These are phyloP conservation scores for Beauveria varroae DNA, from an alignment of 2,329 filamentous ascomycete species.

Conservation along the genomic window DNA sequence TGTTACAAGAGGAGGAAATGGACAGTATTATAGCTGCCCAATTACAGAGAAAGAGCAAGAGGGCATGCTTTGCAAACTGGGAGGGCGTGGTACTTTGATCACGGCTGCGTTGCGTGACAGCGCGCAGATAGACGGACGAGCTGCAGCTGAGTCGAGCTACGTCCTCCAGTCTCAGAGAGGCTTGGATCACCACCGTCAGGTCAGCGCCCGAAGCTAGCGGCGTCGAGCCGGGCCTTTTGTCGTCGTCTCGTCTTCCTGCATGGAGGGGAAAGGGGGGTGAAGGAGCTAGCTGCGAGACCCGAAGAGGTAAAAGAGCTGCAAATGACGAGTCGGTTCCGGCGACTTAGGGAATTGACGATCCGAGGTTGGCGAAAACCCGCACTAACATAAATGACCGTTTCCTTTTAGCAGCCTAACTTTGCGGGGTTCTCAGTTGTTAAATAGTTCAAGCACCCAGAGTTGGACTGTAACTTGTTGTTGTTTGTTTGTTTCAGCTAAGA, in stretches of 20 bases:
- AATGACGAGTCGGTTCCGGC: background rate
- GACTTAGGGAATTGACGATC: background rate
- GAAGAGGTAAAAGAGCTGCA: background rate
- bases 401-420: too few species aligned
- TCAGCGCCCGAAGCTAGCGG: background rate
- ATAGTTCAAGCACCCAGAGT: too few species aligned
- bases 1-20: background rate
- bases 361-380: background rate
- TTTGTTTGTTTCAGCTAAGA: too few species aligned
- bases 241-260: background rate
- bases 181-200: background rate
- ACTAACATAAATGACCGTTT: background rate
- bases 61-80: background rate
- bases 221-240: background rate
- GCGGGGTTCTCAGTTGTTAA: too few species aligned
- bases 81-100: constrained; percentile 1
- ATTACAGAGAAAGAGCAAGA: background rate
- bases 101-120: background rate
- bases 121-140: background rate
- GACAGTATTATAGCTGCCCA: background rate
- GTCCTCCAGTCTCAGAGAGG: background rate
- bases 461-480: too few species aligned
- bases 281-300: background rate
- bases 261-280: background rate
- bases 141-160: constrained; percentile 1